Evolutionary conservation across 768 basidiomycete species (phyloP), one percentile per base, ranked within the genome.

Genomic region (Melanogaster broomeanus): DNA sequence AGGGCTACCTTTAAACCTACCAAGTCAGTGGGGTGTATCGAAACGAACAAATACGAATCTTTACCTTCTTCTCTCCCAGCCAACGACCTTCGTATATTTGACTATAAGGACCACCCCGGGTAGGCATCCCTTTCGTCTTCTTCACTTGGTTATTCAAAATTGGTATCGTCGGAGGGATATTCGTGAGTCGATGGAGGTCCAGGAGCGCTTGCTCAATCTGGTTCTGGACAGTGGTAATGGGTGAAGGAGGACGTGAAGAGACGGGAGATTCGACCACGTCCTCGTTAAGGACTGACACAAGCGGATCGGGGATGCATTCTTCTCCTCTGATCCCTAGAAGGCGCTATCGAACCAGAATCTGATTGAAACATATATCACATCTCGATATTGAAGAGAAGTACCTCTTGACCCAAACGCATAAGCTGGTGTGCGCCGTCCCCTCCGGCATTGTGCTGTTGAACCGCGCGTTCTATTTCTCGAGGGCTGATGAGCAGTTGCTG

Each of bases 321-420:
- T 21, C 43, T 10, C 28, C 18, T 3, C 49, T 53, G 49, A 66
- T 57, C 10, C 28, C n/a, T 8, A 59, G 34, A 21, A 68, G 64
- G 19, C 64, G 68, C 66, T 68, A 28, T 42, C 3, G 50, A 30
- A 30, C 19, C 18, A 44, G 31, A 48, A 18, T 33, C 13, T 1
- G 35, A 5, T 38, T 28, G 13, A 42, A 35, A 27, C 1, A 15
- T 9, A 33, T 40, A n/a, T 22, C 33, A 4, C 12, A 24, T 2
- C 40, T 35, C 22, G 43, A 45, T 4, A 31, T 31, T 5, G 30
- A 28, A 53, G 33, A 45, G 55, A 11, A 21, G 3, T 56, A 79
- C 81, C 61, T 68, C 67, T 68, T 85, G 83, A 10, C 81, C 81
- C 21, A 70, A 64, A 42, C 71, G 71, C 83, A 84, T 84, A 33